Conservation (phyloP, 2,329 filamentous ascomycete species). For the Trichoderma gracile region DNA sequence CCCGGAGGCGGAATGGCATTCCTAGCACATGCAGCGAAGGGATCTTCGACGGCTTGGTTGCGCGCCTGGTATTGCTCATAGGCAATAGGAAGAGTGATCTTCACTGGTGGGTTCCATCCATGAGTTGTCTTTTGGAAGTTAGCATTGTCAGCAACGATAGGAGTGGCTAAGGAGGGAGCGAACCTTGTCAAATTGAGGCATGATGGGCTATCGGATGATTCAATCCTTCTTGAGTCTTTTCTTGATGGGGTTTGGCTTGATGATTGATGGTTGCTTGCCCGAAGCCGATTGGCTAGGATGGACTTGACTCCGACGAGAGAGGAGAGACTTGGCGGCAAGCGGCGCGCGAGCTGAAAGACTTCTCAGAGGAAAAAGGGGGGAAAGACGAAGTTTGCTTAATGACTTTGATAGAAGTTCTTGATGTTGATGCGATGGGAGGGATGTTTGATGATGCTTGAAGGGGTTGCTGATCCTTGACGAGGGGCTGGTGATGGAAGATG, state of each 20-base stretch:
- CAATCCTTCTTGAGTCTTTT: background rate
- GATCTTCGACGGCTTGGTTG: background rate
- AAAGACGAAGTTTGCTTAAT: background rate
- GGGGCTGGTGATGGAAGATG: background rate
- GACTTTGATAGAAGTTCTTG: background rate
- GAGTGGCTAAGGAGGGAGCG: background rate
- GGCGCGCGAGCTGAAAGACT: background rate
- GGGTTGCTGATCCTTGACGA: background rate
- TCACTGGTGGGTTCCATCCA: conserved; percentile 16
- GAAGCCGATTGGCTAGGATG: background rate
- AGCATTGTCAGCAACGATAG: background rate
- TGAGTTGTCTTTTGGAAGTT: conserved; percentile 1
- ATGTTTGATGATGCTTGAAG: background rate
- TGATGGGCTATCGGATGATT: background rate
- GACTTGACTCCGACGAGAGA: background rate
- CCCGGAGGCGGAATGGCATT: conserved; percentile 20
- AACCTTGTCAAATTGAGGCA: conserved; percentile 16
- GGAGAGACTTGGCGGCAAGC: background rate
- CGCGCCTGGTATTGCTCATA: conserved; percentile 3
- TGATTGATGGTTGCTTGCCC: background rate
- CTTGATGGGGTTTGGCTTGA: background rate
- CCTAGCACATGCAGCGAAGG: background rate
- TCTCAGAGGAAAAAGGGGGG: background rate
- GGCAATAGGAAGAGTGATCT: background rate
- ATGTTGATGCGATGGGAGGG: background rate